Evolutionary conservation across 2,329 filamentous ascomycete species (phyloP).

Genomic region (Trichoderma afroharzianum): DNA sequence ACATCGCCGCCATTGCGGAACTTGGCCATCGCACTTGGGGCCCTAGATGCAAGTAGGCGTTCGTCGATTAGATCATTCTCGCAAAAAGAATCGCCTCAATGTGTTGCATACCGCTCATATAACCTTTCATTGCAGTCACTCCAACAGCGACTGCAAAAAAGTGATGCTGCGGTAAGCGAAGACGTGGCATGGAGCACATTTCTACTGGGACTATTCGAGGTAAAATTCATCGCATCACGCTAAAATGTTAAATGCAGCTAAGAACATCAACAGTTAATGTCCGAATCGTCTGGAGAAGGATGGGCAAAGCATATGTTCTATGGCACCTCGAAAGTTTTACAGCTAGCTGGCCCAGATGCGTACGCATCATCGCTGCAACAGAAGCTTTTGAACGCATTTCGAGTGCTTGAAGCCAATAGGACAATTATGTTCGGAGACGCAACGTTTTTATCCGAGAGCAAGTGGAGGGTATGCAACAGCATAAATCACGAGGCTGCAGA

Average conservation of each 20-base stretch:
- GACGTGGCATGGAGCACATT: constrained; percentile 27
- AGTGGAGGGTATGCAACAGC: constrained; percentile 5
- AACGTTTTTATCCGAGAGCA: constrained; percentile 21
- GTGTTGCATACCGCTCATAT: constrained; percentile 22
- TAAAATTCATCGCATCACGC: not conserved
- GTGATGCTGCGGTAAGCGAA: not conserved
- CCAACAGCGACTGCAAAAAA: constrained; percentile 5
- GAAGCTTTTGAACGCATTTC: constrained; percentile 23
- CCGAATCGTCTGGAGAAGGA: constrained; percentile 24
- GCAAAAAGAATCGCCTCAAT: not conserved
- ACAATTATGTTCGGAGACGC: constrained; percentile 25
- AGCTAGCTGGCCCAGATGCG: not conserved
- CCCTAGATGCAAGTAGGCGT: constrained; percentile 25
- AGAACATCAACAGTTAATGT: constrained; percentile 23
- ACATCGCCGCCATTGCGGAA: constrained; percentile 20
- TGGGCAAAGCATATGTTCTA: constrained; percentile 30
- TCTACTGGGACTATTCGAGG: constrained; percentile 28
- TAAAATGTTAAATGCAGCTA: not conserved
- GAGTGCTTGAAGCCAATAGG: constrained; percentile 24
- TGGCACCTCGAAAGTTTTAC: constrained; percentile 25
- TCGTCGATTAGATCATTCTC: not conserved
- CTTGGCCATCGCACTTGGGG: constrained; percentile 25
- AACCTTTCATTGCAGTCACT: constrained; percentile 22
- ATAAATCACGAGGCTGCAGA: too few relatives aligned
- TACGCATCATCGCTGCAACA: not conserved